phyloP scores from a whole-genome alignment of 1,284 basidiomycete genomes.

The Pyrrhoderma lamaoense region DNA sequence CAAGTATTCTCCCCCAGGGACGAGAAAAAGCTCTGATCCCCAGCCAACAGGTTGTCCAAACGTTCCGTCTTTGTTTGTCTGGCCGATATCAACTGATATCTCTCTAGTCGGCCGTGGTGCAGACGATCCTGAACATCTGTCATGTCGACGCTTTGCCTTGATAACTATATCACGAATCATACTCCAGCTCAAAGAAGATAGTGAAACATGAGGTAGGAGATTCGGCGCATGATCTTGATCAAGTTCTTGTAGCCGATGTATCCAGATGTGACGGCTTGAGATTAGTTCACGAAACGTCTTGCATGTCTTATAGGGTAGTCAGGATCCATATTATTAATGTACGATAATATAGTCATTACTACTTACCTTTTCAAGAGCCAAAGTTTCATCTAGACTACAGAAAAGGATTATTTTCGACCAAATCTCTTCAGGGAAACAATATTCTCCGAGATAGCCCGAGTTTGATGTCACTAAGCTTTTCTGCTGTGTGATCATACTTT shows the following conservation, averaged over 20 bases:
- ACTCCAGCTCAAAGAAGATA: not conserved
- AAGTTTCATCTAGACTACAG: not conserved
- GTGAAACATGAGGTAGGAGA: conserved; percentile 5
- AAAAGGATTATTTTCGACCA: conserved; percentile 6
- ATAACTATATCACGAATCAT: conserved; percentile 8
- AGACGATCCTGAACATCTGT: not conserved
- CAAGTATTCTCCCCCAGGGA: conserved; percentile 10
- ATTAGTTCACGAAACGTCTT: not conserved
- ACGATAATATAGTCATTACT: no score
- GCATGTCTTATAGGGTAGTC: conserved; percentile 4
- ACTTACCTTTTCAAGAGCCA: conserved; percentile 9
- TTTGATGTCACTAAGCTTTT: no score
- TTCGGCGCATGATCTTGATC: conserved; percentile 10
- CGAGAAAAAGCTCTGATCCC: conserved; percentile 5
- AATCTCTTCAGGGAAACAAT: conserved; percentile 1
- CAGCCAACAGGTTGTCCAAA: conserved; percentile 6
- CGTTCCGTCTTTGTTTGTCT: not conserved
- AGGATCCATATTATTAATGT: no score
- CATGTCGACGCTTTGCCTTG: not conserved
- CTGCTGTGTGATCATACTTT: no score
- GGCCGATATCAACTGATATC: not conserved
- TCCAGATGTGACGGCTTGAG: conserved; percentile 8
- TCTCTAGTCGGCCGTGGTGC: conserved; percentile 2
- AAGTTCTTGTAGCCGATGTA: conserved; percentile 3
- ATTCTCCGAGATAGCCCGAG: no score